Conservation (phyloP, 169 alveolate genomes). For the Plasmodium ovale region DNA sequence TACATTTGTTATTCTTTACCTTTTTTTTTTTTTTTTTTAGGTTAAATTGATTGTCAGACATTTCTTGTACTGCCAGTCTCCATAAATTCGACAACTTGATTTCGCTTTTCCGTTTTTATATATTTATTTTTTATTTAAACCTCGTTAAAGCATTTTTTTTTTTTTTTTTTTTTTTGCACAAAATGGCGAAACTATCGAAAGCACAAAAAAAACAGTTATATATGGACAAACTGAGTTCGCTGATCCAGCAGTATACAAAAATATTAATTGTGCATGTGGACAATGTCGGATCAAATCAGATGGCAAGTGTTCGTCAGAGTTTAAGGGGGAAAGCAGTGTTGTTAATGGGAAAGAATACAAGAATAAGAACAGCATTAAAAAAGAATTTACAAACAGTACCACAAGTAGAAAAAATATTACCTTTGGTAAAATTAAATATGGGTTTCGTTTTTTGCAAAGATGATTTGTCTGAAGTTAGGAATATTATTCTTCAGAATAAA, state of each 20-base stretch:
- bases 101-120: slow-evolving; percentile 6
- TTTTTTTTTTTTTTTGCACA: slow-evolving; percentile 5
- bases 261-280: slow-evolving; percentile 94
- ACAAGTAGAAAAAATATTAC: slow-evolving; percentile 90
- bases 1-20: no score
- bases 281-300: slow-evolving; percentile 97
- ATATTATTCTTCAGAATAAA: slow-evolving; percentile 90
- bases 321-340: slow-evolving; percentile 94
- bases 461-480: slow-evolving; percentile 94
- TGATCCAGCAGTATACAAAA: slow-evolving; percentile 90
- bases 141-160: neutral
- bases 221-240: slow-evolving; percentile 89
- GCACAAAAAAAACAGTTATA: slow-evolving; percentile 90
- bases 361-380: slow-evolving; percentile 94
- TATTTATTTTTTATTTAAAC: slow-evolving; percentile 5
- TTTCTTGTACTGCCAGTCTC: slow-evolving; percentile 78
- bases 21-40: slow-evolving; percentile 24
- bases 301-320: slow-evolving; percentile 95
- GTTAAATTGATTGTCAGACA: slow-evolving; percentile 79
- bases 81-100: slow-evolving; percentile 19
- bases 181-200: slow-evolving; percentile 89
- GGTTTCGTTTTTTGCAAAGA: slow-evolving; percentile 97
- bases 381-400: slow-evolving; percentile 86
- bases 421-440: slow-evolving; percentile 93
- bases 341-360: slow-evolving; percentile 98